phyloP scores from a whole-genome alignment of 441 rosid species.

The Omphalea diandra region DNA sequence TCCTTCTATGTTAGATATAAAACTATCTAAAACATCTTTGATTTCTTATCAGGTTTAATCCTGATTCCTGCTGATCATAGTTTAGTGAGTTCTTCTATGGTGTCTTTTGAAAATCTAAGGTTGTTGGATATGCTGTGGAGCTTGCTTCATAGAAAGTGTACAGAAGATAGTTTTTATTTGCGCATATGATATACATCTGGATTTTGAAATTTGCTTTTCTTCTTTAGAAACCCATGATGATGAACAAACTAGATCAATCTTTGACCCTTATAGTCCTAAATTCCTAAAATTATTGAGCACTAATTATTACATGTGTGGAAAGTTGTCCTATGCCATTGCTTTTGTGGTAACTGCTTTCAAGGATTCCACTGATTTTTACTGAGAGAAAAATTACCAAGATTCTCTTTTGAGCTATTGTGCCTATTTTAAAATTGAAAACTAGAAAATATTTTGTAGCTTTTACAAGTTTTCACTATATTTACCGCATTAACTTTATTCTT shows the following conservation, averaged over 20 bases:
- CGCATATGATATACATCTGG: background rate
- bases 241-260: no score
- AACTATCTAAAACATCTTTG: background rate
- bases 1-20: background rate
- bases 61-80: background rate
- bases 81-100: background rate
- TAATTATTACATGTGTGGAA: background rate
- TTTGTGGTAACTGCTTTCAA: background rate
- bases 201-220: background rate
- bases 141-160: background rate
- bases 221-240: no score
- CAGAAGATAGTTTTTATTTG: background rate
- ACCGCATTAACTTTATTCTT: background rate
- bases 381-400: background rate
- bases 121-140: background rate
- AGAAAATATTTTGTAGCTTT: background rate
- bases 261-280: no score
- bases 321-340: background rate
- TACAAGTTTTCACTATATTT: background rate
- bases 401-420: conserved; percentile 2
- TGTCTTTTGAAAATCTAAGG: background rate
- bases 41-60: background rate
- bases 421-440: background rate
- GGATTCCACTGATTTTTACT: background rate
- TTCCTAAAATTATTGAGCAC: no score